These are phyloP conservation scores for Boletus subparvulus DNA, from an alignment of 768 basidiomycete species.

Conservation along the genomic window DNA sequence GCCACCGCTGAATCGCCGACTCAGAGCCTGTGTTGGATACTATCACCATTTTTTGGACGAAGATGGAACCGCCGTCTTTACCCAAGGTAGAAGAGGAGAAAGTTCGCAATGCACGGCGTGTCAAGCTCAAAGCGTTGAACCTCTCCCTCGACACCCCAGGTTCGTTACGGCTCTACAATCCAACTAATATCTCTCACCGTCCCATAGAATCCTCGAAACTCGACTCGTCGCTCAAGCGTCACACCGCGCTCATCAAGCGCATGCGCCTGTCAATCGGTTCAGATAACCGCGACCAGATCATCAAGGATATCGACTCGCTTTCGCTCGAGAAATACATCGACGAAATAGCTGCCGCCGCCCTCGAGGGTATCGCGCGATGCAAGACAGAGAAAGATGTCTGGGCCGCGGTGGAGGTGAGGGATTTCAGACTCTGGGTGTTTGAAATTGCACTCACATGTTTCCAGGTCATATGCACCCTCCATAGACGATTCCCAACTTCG, in stretches of 20 bases:
- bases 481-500: conserved; percentile 77
- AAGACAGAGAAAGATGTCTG: conserved; percentile 92
- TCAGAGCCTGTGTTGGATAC: background rate
- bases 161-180: conserved; percentile 21
- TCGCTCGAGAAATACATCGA: conserved; percentile 95
- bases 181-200: conserved; percentile 9
- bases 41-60: background rate
- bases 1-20: conserved; percentile 16
- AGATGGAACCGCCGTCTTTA: conserved; percentile 24
- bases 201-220: conserved; percentile 66
- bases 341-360: conserved; percentile 83
- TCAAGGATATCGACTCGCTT: conserved; percentile 90
- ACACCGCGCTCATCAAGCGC: conserved; percentile 93
- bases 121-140: conserved; percentile 59
- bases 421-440: background rate
- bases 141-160: conserved; percentile 48
- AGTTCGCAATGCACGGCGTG: conserved; percentile 54
- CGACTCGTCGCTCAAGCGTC: conserved; percentile 93
- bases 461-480: conserved; percentile 85
- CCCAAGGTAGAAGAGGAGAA: conserved; percentile 50
- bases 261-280: conserved; percentile 82
- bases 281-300: conserved; percentile 80
- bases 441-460: background rate
- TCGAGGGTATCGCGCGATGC: conserved; percentile 84
- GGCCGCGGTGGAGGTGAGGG: conserved; percentile 85